phyloP scores from a whole-genome alignment of 2,329 filamentous ascomycete species.

The Diplodia scrobiculata region DNA sequence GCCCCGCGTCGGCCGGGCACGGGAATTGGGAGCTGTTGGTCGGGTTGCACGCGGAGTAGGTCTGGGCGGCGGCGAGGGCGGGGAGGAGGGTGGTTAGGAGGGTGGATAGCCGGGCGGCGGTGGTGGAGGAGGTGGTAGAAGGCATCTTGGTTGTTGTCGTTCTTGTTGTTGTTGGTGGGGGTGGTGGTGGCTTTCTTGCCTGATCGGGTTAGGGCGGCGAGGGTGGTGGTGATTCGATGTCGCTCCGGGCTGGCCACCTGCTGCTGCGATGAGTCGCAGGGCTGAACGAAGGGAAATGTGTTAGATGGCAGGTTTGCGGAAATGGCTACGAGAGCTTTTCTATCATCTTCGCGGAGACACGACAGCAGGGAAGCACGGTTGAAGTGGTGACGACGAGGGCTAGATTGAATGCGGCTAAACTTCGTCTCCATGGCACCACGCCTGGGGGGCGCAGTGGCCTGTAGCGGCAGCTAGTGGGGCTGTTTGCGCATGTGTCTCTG shows the following conservation, averaged over 20 bases:
- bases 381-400: slow-evolving; percentile 7
- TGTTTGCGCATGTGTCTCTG: background rate
- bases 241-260: background rate
- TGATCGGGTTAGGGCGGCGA: background rate
- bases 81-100: slow-evolving; percentile 33
- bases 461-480: background rate
- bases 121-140: background rate
- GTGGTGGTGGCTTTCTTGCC: background rate
- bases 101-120: background rate
- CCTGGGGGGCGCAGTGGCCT: background rate
- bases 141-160: background rate
- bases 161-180: background rate
- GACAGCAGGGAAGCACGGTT: background rate
- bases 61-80: slow-evolving; percentile 43
- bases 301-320: background rate
- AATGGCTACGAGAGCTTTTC: background rate
- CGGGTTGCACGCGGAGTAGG: slow-evolving; percentile 49
- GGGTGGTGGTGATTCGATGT: background rate
- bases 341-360: background rate
- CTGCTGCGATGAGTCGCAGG: background rate
- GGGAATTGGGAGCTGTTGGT: slow-evolving; percentile 39
- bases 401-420: slow-evolving; percentile 1
- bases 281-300: background rate
- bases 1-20: slow-evolving; percentile 47
- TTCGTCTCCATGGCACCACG: background rate